Percentiles rank a stretch among this genome's conserved stretches.
These are phyloP conservation scores for Wickerhamiella kazuoi DNA, from an alignment of 805 yeast genomes.

Conservation along the genomic window DNA sequence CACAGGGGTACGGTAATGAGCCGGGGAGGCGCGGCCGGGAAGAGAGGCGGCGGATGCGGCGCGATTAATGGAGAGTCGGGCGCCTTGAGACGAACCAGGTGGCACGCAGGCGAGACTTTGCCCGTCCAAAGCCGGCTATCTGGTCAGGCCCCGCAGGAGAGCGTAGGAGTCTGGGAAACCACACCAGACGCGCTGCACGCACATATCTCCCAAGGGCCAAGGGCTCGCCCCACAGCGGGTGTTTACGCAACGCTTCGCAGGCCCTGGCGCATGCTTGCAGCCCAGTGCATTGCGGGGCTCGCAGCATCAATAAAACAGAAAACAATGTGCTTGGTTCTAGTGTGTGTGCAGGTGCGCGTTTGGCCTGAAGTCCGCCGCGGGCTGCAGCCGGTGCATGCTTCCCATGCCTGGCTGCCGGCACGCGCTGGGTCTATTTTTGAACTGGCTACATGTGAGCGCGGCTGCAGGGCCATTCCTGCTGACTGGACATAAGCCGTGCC, in stretches of 20 bases:
- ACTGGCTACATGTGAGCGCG: background rate
- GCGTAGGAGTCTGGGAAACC: background rate
- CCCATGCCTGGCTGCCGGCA: too few relatives aligned
- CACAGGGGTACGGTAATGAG: background rate
- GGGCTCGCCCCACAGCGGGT: background rate
- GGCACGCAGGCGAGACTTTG: background rate
- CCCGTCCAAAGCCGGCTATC: background rate
- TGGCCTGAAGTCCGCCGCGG: background rate
- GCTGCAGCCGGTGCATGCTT: background rate
- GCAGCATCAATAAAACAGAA: background rate
- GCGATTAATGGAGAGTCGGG: background rate
- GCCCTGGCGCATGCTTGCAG: background rate
- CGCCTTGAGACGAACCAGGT: background rate
- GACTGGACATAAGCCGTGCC: too few relatives aligned
- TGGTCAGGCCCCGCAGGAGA: background rate
- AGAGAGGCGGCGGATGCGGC: slow-evolving; percentile 3
- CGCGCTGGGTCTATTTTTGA: background rate
- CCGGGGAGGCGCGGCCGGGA: background rate
- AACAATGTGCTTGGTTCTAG: background rate
- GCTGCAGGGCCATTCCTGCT: background rate
- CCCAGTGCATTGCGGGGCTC: background rate
- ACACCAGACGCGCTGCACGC: background rate
- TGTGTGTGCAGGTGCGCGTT: background rate
- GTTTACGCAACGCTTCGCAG: background rate
- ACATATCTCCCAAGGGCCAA: too few relatives aligned